Evolutionary conservation across 78 protist species (phyloP).

Genomic region (Planoprotostelium fungivorum): DNA sequence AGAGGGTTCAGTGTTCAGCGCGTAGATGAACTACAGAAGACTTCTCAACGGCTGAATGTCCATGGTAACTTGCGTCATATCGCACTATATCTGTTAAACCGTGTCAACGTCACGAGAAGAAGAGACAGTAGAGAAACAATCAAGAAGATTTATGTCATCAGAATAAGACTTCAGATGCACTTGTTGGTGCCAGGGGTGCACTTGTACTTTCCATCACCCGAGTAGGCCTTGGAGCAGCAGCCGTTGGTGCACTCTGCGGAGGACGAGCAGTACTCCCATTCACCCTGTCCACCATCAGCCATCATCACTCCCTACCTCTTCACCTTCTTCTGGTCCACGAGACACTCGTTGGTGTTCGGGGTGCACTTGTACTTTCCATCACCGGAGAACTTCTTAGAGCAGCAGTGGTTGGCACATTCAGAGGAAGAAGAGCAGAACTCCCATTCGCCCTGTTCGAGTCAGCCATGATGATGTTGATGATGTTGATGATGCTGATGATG

Average conservation of each 20-base stretch:
- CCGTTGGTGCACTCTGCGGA: not conserved
- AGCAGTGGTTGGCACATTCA: not conserved
- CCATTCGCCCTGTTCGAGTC: not conserved
- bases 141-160: no score
- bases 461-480: not conserved
- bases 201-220: not conserved
- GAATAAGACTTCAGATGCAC: no score
- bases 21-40: no score
- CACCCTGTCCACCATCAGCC: no score
- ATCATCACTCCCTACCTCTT: no score
- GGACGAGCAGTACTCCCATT: not conserved
- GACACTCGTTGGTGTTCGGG: not conserved
- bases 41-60: no score
- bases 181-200: not conserved
- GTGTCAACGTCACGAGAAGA: no score
- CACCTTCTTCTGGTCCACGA: no score
- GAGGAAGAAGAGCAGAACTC: not conserved
- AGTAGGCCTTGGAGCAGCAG: not conserved
- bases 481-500: not conserved
- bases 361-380: not conserved
- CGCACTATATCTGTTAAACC: no score
- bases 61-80: no score
- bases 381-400: not conserved
- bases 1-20: no score
- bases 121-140: no score